phyloP scores from a whole-genome alignment of 83 land plant species.

The Thuja plicata region DNA sequence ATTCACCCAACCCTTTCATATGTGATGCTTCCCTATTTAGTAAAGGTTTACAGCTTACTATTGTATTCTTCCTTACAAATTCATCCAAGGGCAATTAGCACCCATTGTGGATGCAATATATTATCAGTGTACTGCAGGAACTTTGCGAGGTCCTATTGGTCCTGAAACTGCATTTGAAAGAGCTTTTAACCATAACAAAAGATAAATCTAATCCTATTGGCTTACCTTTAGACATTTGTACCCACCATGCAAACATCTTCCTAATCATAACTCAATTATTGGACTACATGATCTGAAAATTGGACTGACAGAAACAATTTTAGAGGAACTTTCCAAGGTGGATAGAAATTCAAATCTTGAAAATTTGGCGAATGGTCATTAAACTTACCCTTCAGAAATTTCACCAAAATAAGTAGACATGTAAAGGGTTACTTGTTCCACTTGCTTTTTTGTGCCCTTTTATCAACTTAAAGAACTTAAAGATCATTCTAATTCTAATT shows the following conservation, averaged over 20 bases:
- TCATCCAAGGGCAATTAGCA: not conserved
- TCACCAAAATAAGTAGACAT: not conserved
- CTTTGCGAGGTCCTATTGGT: not conserved
- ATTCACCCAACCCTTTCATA: not conserved
- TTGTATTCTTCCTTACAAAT: not conserved
- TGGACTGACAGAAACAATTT: not conserved
- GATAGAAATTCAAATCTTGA: not conserved
- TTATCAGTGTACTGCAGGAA: not conserved
- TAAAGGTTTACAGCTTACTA: not conserved
- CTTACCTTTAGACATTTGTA: not conserved
- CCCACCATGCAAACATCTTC: not conserved
- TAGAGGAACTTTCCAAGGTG: not conserved
- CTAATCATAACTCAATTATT: not conserved
- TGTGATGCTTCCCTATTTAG: not conserved
- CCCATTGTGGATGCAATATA: not conserved
- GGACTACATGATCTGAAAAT: not conserved
- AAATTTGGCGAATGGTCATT: not conserved
- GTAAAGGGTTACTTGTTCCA: not conserved
- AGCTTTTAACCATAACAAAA: not conserved
- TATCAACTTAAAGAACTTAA: not conserved
- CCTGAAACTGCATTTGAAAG: not conserved
- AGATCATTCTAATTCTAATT: not conserved
- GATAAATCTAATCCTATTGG: not conserved
- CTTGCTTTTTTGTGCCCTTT: not conserved
- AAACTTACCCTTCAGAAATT: not conserved